Evolutionary conservation across 2,329 filamentous ascomycete species (phyloP).

Genomic region (Alternaria angustiovoidea): DNA sequence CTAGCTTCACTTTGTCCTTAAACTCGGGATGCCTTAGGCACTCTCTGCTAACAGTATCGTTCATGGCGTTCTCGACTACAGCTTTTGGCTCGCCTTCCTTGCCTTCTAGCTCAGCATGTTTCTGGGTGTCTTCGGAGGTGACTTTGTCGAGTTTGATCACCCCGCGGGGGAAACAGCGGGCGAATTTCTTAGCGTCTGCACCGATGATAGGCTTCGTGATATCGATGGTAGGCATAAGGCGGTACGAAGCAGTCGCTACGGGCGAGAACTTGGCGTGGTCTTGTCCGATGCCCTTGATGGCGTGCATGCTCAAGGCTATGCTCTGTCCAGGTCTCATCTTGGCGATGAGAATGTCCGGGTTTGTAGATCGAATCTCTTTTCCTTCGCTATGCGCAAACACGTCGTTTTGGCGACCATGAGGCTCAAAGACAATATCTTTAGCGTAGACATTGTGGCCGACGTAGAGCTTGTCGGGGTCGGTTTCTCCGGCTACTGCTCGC

Average conservation of each 20-base stretch:
- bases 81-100: constrained; percentile 84
- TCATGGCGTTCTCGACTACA: constrained; percentile 86
- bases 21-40: constrained; percentile 92
- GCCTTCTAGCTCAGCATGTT: constrained; percentile 71
- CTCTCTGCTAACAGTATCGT: constrained; percentile 94
- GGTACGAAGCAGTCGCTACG: constrained; percentile 92
- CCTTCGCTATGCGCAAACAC: constrained; percentile 51
- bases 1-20: constrained; percentile 92
- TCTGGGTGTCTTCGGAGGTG: constrained; percentile 69
- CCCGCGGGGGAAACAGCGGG: constrained; percentile 84
- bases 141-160: constrained; percentile 84
- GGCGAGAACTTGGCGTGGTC: constrained; percentile 98
- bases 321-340: constrained; percentile 92
- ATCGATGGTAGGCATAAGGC: constrained; percentile 85
- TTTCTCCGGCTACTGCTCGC: constrained; percentile 72
- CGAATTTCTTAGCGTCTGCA: constrained; percentile 86
- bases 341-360: constrained; percentile 92
- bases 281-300: constrained; percentile 90
- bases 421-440: constrained; percentile 72
- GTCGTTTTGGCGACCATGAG: constrained; percentile 67
- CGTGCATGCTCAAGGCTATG: constrained; percentile 88
- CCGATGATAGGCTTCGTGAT: constrained; percentile 87
- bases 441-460: constrained; percentile 74
- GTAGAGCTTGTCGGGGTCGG: constrained; percentile 85
- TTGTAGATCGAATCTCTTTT: constrained; percentile 76